phyloP scores from a whole-genome alignment of 352 stramenopile genomes.

The Phytophthora nicotianae region DNA sequence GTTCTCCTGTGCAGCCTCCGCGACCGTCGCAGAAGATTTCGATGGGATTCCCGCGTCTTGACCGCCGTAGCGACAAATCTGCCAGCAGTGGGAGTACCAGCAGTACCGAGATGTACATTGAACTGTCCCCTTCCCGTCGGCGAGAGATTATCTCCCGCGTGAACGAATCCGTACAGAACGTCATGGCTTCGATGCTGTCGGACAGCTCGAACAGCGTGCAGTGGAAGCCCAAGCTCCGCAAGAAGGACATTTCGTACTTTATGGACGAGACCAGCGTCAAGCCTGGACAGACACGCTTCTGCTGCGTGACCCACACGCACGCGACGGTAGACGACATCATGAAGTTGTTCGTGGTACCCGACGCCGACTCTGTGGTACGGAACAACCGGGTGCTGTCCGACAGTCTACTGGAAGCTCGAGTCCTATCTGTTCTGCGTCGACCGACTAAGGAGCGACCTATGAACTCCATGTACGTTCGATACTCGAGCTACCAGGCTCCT shows the following conservation, averaged over 20 bases:
- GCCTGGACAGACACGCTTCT: slow-evolving; percentile 55
- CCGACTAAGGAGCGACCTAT: slow-evolving; percentile 45
- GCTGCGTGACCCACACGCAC: slow-evolving; percentile 49
- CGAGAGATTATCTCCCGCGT: slow-evolving; percentile 27
- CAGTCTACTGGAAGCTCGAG: slow-evolving; percentile 47
- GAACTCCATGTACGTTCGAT: slow-evolving; percentile 42
- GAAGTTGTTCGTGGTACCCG: slow-evolving; percentile 52
- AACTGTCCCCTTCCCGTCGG: slow-evolving; percentile 30
- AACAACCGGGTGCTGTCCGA: slow-evolving; percentile 57
- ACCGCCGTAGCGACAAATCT: slow-evolving; percentile 20
- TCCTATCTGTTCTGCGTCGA: slow-evolving; percentile 45
- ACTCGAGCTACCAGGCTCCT: slow-evolving; percentile 41
- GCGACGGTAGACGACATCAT: slow-evolving; percentile 51
- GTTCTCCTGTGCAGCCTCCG: slow-evolving; percentile 1
- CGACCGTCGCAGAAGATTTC: slow-evolving; percentile 23
- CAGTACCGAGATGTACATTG: slow-evolving; percentile 16
- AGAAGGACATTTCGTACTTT: slow-evolving; percentile 57
- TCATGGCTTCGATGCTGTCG: slow-evolving; percentile 57
- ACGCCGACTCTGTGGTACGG: slow-evolving; percentile 39
- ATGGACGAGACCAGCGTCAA: slow-evolving; percentile 48
- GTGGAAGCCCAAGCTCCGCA: slow-evolving; percentile 52
- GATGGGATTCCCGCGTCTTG: slow-evolving; percentile 9
- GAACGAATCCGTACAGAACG: slow-evolving; percentile 39
- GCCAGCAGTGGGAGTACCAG: slow-evolving; percentile 8
- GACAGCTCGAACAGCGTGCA: slow-evolving; percentile 37